phyloP scores from a whole-genome alignment of 768 basidiomycete species.

The Kwoniella europaea region DNA sequence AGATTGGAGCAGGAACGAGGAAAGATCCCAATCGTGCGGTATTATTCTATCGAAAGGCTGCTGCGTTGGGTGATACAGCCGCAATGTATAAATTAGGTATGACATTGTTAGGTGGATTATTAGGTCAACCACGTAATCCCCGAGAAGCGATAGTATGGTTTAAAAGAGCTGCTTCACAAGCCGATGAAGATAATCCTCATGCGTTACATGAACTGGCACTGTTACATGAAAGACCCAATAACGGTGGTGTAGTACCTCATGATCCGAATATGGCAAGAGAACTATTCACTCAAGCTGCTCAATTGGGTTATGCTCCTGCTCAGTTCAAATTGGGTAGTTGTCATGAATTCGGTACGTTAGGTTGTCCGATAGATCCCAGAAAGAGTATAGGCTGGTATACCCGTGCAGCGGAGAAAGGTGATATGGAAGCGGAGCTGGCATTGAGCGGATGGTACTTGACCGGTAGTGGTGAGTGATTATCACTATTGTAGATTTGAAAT shows the following conservation, averaged over 20 bases:
- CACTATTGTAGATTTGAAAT: neutral
- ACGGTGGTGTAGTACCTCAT: conserved; percentile 70
- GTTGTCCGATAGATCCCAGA: conserved; percentile 89
- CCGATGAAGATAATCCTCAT: conserved; percentile 97
- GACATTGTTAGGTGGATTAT: conserved; percentile 82
- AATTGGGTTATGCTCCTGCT: conserved; percentile 88
- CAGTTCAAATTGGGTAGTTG: conserved; percentile 96
- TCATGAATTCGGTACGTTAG: conserved; percentile 87
- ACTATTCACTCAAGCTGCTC: conserved; percentile 85
- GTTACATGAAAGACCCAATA: conserved; percentile 57
- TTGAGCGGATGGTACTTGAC: conserved; percentile 98
- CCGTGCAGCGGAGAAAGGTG: conserved; percentile 94
- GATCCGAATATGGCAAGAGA: conserved; percentile 83
- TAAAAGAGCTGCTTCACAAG: conserved; percentile 91
- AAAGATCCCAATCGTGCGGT: conserved; percentile 85
- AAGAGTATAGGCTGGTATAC: conserved; percentile 99
- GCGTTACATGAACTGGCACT: conserved; percentile 91
- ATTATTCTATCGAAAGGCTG: conserved; percentile 95
- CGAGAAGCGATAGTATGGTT: conserved; percentile 95
- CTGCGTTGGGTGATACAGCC: conserved; percentile 91
- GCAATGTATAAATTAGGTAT: conserved; percentile 99
- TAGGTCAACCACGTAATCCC: conserved; percentile 81
- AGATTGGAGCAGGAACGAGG: conserved; percentile 94
- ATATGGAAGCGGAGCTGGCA: conserved; percentile 91
- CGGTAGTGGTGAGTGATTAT: conserved; percentile 56